These are phyloP conservation scores for Boletus rubroflammeus DNA, from an alignment of 768 basidiomycete genomes.

Conservation along the genomic window DNA sequence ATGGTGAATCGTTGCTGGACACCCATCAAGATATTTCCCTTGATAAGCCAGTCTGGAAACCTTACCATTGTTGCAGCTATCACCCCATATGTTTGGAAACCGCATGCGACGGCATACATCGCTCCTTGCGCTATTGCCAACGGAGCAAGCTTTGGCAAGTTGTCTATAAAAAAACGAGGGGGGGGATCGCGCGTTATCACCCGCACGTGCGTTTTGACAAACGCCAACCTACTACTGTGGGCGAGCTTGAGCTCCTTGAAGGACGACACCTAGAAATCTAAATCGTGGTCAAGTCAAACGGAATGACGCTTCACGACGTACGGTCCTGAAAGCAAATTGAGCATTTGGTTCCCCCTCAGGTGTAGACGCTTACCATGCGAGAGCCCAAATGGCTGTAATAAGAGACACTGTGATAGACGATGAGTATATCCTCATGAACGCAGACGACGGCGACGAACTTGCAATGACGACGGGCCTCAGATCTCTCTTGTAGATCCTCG, in stretches of 20 bases:
- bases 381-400: conserved; percentile 53
- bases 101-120: conserved; percentile 48
- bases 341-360: not conserved
- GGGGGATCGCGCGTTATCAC: not conserved
- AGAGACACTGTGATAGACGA: conserved; percentile 32
- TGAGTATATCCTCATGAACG: not conserved
- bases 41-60: not conserved
- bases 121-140: conserved; percentile 60
- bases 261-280: conserved; percentile 54
- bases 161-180: conserved; percentile 35
- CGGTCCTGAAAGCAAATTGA: conserved; percentile 16
- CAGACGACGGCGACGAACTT: conserved; percentile 33
- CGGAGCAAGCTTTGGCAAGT: conserved; percentile 44
- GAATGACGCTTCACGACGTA: too few species aligned
- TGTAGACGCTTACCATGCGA: conserved; percentile 52
- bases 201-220: not conserved
- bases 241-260: conserved; percentile 53
- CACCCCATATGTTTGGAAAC: conserved; percentile 56
- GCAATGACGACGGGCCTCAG: conserved; percentile 57
- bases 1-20: conserved; percentile 52
- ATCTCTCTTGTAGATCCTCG: conserved; percentile 51
- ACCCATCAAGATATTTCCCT: not conserved
- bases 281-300: conserved; percentile 1
- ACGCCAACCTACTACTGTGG: conserved; percentile 40
- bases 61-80: conserved; percentile 49